Evolutionary conservation across 2,329 filamentous ascomycete species (phyloP).

Genomic region (Xylaria multiplex): DNA sequence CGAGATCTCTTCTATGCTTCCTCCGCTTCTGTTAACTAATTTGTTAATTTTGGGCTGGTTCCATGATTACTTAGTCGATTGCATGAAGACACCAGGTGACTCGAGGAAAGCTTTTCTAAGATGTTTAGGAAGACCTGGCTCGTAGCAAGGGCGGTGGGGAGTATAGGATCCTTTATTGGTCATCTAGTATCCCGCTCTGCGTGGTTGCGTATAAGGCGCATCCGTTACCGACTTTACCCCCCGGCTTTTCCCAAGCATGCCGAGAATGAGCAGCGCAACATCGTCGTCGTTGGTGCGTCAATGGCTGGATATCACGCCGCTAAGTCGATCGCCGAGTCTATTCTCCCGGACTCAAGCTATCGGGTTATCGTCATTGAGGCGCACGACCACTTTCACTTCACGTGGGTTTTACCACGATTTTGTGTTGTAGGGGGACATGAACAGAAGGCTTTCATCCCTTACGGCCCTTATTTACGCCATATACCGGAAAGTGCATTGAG

Average conservation of each 20-base stretch:
- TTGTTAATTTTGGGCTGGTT: background rate
- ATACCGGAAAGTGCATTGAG: slow-evolving; percentile 27
- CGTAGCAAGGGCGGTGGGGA: slow-evolving; percentile 35
- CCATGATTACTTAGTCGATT: background rate
- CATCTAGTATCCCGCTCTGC: slow-evolving; percentile 34
- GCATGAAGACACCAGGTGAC: background rate
- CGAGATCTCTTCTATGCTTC: background rate
- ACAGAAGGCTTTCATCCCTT: slow-evolving; percentile 69
- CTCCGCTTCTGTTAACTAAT: background rate
- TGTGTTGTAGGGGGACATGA: slow-evolving; percentile 66
- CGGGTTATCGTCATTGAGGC: slow-evolving; percentile 67
- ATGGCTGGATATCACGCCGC: slow-evolving; percentile 65
- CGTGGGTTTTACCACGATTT: slow-evolving; percentile 69
- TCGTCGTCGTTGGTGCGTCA: slow-evolving; percentile 67
- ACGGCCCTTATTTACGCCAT: slow-evolving; percentile 54
- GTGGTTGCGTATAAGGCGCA: slow-evolving; percentile 34
- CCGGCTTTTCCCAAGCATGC: slow-evolving; percentile 12
- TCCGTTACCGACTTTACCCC: slow-evolving; percentile 33
- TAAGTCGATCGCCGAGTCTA: slow-evolving; percentile 57
- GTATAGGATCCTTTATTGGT: slow-evolving; percentile 26
- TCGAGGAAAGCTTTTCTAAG: slow-evolving; percentile 11
- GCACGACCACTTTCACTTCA: slow-evolving; percentile 69
- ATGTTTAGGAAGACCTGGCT: slow-evolving; percentile 40
- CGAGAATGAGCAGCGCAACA: slow-evolving; percentile 51
- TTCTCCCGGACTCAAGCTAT: slow-evolving; percentile 59